These are phyloP conservation scores for Trichosanthes truncata DNA, from an alignment of 306 rosid species.

Conservation along the genomic window DNA sequence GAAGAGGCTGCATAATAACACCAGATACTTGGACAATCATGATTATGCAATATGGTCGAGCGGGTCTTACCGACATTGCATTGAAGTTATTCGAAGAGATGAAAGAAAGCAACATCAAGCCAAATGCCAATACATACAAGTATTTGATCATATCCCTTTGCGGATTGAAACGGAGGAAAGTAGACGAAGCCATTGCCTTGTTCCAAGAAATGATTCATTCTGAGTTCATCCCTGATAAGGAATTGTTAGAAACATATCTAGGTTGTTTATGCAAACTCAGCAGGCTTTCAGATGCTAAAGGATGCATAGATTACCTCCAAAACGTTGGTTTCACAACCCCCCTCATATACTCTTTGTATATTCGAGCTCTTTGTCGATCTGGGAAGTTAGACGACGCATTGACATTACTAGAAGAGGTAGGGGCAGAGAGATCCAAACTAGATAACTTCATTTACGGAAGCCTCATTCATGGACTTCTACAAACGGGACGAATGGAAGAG, in stretches of 20 bases:
- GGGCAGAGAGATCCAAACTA: slow-evolving; percentile 30
- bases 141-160: slow-evolving; percentile 61
- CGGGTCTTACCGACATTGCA: slow-evolving; percentile 75
- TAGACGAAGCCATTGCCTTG: slow-evolving; percentile 46
- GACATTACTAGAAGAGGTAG: slow-evolving; percentile 30
- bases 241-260: slow-evolving; percentile 55
- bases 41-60: slow-evolving; percentile 81
- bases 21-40: slow-evolving; percentile 92
- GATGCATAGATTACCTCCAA: slow-evolving; percentile 47
- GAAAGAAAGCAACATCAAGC: slow-evolving; percentile 49
- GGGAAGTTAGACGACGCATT: slow-evolving; percentile 70
- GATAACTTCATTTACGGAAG: slow-evolving; percentile 66
- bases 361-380: slow-evolving; percentile 65
- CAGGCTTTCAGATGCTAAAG: slow-evolving; percentile 43
- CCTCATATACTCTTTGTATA: slow-evolving; percentile 44
- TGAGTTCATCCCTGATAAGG: slow-evolving; percentile 57
- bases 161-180: slow-evolving; percentile 73
- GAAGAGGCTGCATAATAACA: slow-evolving; percentile 45
- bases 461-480: slow-evolving; percentile 64
- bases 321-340: slow-evolving; percentile 43
- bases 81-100: slow-evolving; percentile 51
- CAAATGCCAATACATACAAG: slow-evolving; percentile 65
- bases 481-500: slow-evolving; percentile 44
- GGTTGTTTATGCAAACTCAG: slow-evolving; percentile 70
- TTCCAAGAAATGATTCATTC: slow-evolving; percentile 52